These are phyloP conservation scores for Phytophthora aleatoria DNA, from an alignment of 352 stramenopile genomes.

Conservation along the genomic window DNA sequence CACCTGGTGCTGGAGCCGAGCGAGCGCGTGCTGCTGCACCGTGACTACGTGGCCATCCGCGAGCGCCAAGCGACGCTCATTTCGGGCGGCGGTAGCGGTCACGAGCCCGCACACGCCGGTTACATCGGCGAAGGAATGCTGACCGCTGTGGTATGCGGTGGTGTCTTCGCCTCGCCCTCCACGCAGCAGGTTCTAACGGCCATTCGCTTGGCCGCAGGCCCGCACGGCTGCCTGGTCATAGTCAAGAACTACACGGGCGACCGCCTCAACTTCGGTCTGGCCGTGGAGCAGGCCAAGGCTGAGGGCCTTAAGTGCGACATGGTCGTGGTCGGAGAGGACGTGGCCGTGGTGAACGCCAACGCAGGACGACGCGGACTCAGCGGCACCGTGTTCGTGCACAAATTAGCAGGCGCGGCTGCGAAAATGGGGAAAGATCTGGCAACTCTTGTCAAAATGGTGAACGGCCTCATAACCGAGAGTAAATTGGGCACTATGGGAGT, in stretches of 20 bases:
- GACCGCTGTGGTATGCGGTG: conserved; percentile 95
- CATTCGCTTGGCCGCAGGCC: conserved; percentile 89
- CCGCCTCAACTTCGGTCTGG: conserved; percentile 98
- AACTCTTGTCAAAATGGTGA: conserved; percentile 68
- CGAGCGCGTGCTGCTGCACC: conserved; percentile 76
- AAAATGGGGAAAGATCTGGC: conserved; percentile 81
- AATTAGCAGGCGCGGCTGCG: conserved; percentile 93
- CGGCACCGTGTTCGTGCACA: conserved; percentile 97
- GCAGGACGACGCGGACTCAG: conserved; percentile 96
- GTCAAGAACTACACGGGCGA: conserved; percentile 99
- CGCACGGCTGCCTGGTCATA: conserved; percentile 93
- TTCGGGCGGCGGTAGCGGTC: conserved; percentile 79
- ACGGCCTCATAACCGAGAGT: conserved; percentile 51
- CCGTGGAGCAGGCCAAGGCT: conserved; percentile 94
- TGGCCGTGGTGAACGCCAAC: conserved; percentile 91
- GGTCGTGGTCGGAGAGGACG: conserved; percentile 97
- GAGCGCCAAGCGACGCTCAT: conserved; percentile 78
- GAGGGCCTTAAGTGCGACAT: conserved; percentile 93
- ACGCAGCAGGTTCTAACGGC: conserved; percentile 94
- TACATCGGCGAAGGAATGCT: conserved; percentile 98
- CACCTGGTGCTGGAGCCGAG: conserved; percentile 67
- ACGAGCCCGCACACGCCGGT: conserved; percentile 96
- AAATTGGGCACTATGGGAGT: conserved; percentile 95
- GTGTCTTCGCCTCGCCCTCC: conserved; percentile 96
- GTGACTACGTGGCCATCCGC: conserved; percentile 66